A percentile compares a stretch with the other conserved stretches of the same genome.
phyloP scores from a whole-genome alignment of 352 stramenopile species.

The Globisporangium cystogenes region DNA sequence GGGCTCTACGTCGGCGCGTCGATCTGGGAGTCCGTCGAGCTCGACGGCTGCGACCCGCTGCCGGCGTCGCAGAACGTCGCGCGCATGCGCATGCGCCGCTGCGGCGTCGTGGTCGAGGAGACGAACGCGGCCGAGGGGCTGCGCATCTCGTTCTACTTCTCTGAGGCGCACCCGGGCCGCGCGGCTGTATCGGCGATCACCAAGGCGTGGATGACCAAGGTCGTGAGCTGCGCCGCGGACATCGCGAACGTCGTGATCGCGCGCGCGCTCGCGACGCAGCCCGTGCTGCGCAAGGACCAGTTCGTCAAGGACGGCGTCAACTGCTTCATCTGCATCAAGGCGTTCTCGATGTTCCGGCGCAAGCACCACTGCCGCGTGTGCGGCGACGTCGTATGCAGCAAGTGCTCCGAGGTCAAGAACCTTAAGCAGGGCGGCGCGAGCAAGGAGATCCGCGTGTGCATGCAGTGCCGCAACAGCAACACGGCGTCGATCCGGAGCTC shows the following conservation, averaged over 20 bases:
- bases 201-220: slow-evolving; percentile 78
- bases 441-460: slow-evolving; percentile 76
- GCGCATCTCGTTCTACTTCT: slow-evolving; percentile 70
- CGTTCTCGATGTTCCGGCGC: slow-evolving; percentile 68
- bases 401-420: slow-evolving; percentile 77
- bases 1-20: slow-evolving; percentile 67
- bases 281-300: slow-evolving; percentile 64
- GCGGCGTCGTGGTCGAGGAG: slow-evolving; percentile 78
- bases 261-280: slow-evolving; percentile 53
- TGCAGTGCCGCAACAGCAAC: slow-evolving; percentile 50
- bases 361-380: slow-evolving; percentile 86
- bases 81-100: slow-evolving; percentile 70
- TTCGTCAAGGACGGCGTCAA: slow-evolving; percentile 72
- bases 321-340: slow-evolving; percentile 71
- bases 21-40: slow-evolving; percentile 83
- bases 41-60: slow-evolving; percentile 68
- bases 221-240: slow-evolving; percentile 66
- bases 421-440: slow-evolving; percentile 55
- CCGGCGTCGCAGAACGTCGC: slow-evolving; percentile 76
- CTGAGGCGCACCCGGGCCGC: slow-evolving; percentile 66
- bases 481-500: slow-evolving; percentile 63
- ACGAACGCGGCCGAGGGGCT: slow-evolving; percentile 44
- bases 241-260: slow-evolving; percentile 63
- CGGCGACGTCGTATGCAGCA: slow-evolving; percentile 81
- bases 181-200: slow-evolving; percentile 68